Evolutionary conservation across 176 grass and related monocot genomes (phyloP).

Genomic region (Miscanthus lutarioriparius): DNA sequence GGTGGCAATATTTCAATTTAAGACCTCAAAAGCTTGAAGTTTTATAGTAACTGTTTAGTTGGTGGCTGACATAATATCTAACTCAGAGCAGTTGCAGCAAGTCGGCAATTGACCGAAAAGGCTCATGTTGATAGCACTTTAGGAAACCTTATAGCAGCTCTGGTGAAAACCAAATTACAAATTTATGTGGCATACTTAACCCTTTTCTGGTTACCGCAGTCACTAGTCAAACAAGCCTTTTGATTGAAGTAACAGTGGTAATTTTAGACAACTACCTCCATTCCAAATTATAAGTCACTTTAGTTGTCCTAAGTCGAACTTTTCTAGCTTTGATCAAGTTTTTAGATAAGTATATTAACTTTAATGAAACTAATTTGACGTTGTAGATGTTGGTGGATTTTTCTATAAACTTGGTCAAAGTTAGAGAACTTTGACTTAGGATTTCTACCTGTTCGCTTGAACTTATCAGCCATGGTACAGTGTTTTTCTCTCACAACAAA

Average conservation of each 20-base stretch:
- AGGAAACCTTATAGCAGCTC: constrained; percentile 8
- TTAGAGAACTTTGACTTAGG: too few species aligned
- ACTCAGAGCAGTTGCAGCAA: not conserved
- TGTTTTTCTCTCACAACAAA: too few species aligned
- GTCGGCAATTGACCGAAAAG: not conserved
- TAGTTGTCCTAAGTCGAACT: too few species aligned
- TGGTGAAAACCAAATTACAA: not conserved
- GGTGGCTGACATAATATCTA: not conserved
- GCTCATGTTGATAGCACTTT: not conserved
- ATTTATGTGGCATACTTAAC: not conserved
- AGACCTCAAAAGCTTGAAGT: constrained; percentile 16
- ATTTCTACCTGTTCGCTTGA: too few species aligned
- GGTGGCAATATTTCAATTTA: not conserved
- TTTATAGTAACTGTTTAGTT: not conserved
- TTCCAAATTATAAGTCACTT: not conserved
- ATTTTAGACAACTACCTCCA: not conserved
- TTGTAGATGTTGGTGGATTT: too few species aligned
- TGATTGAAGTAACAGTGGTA: not conserved
- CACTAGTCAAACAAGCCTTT: not conserved
- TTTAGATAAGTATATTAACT: too few species aligned
- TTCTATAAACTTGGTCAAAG: too few species aligned
- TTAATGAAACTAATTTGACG: too few species aligned
- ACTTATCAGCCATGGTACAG: too few species aligned
- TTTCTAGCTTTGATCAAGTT: too few species aligned
- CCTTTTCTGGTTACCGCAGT: not conserved